Base-by-base conservation (phyloP, 108 stramenopile species). In the Cylindrotheca closterium region DNA sequence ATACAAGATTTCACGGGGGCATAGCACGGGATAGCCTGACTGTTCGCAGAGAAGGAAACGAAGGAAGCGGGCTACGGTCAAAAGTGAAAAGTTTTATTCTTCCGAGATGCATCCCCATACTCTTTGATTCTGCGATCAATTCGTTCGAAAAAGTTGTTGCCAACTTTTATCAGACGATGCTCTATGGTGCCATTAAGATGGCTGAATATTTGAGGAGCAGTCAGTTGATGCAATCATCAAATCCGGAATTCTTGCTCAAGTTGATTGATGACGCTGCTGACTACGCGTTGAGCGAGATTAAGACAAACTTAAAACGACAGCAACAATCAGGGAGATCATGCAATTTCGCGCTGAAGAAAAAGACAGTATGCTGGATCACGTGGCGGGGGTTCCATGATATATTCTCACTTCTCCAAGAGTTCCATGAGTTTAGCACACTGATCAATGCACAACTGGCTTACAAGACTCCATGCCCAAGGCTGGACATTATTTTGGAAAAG, bases 101-200 rank as follows among this genome's bases (percentile, higher is more conserved):
- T 49, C 94, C 94, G 17, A 63, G 94, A 55, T 92, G 91, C 47
- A 63, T 82, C 28, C 79, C 80, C 10, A 80, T 94, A 59, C 75
- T 94, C 18, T 94, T 84, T 67, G 90, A 91, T 68, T 58, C 70
- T 19, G 29, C 33, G 15, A 74, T 94, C 49, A 94, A 94, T 70
- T 58, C 67, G 17, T 51, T 58, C 12, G 66, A 72, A 3, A 84
- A 63, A 7, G 56, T 84, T 33, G 63, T 74, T 0, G 27, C 68
- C 21, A 92, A 91, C 61, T 95, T 86, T 60, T 84, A 83, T 59
- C 84, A 87, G 64, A 79, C 82, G 25, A 76, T 86, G 67, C 34
- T 91, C 21, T 64, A 85, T 31, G 74, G 77, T 34, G 89, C 94
- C 8, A 56, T 71, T 46, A 92, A 90, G 68, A 80, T 77, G 22